These are phyloP conservation scores for Trebouxia sp. DNA, from an alignment of 139 green algal genomes.

Conservation along the genomic window DNA sequence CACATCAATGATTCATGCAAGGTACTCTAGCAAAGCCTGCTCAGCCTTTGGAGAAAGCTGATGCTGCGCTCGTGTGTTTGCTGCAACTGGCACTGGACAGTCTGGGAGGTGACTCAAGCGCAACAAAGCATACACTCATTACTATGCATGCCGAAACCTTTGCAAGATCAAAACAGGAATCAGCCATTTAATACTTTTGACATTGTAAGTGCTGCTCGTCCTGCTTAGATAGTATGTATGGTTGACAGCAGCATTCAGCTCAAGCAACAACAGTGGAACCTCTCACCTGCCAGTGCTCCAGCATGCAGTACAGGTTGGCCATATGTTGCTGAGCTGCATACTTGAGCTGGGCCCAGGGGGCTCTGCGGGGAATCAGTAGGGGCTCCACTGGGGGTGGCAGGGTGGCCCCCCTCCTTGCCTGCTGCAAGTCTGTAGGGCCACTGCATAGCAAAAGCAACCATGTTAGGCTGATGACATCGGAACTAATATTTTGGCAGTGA, in stretches of 20 bases:
- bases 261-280: too few relatives aligned
- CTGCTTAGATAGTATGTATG: not conserved
- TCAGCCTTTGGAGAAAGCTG: too few relatives aligned
- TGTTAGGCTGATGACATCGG: too few relatives aligned
- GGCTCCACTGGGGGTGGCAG: conserved; percentile 54
- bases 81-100: too few relatives aligned
- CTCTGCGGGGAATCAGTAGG: conserved; percentile 44
- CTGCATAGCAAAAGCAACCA: too few relatives aligned
- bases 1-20: too few relatives aligned
- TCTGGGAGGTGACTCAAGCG: not conserved
- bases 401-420: not conserved
- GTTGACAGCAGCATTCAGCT: not conserved
- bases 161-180: not conserved
- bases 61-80: too few relatives aligned
- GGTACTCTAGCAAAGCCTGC: too few relatives aligned
- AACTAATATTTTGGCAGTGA: too few relatives aligned
- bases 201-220: not conserved
- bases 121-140: not conserved
- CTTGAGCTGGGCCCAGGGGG: conserved; percentile 55
- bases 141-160: not conserved
- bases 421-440: not conserved
- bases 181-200: too few relatives aligned
- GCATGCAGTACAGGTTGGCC: conserved; percentile 74
- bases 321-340: conserved; percentile 47
- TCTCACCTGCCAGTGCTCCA: conserved; percentile 33